Percentiles rank a stretch among this genome's conserved stretches.
Evolutionary conservation across 768 basidiomycete species (phyloP).

Genomic region (Suillus ampliporus): DNA sequence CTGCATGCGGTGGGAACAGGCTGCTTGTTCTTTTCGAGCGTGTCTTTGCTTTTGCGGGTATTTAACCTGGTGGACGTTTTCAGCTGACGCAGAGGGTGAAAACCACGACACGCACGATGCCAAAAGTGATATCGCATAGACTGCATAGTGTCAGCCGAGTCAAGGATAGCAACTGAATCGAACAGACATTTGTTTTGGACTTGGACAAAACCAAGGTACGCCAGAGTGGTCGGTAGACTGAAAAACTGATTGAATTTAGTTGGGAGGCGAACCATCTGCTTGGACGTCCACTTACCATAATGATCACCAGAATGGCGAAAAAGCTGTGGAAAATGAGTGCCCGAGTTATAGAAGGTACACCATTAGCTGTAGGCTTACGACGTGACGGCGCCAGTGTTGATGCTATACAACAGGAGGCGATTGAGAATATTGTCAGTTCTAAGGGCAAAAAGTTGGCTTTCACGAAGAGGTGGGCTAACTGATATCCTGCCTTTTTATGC

Average conservation of each 20-base stretch:
- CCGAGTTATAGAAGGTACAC: neutral
- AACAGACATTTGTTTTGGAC: conserved; percentile 23
- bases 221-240: conserved; percentile 5
- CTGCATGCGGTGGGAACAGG: neutral
- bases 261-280: neutral
- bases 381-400: conserved; percentile 22
- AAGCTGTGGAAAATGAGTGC: conserved; percentile 10
- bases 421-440: conserved; percentile 25
- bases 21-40: neutral
- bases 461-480: too few species aligned
- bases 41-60: neutral
- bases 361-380: conserved; percentile 13
- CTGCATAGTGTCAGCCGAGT: conserved; percentile 1
- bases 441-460: neutral
- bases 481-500: conserved; percentile 13
- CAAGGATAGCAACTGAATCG: neutral
- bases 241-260: conserved; percentile 12
- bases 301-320: conserved; percentile 16
- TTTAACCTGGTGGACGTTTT: neutral
- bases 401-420: conserved; percentile 22
- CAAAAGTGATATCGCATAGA: conserved; percentile 24
- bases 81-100: neutral
- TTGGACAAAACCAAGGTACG: conserved; percentile 19
- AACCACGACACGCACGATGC: conserved; percentile 19
- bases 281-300: conserved; percentile 10